Evolutionary conservation across 208 protist genomes (phyloP), one percentile per base, ranked within the genome.

Genomic region (Acanthamoeba polyphaga): DNA sequence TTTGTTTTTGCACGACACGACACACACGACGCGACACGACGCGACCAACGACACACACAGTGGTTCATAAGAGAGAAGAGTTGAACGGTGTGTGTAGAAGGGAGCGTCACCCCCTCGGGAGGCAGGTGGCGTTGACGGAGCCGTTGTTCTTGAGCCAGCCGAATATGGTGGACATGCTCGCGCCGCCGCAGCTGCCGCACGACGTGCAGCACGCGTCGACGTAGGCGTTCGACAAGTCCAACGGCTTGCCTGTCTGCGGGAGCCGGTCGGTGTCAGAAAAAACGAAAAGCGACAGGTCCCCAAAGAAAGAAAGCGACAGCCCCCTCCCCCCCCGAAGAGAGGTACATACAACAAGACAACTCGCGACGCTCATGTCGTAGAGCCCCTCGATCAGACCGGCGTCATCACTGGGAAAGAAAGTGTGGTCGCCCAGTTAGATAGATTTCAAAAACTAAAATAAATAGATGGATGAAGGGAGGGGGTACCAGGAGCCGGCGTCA

Each of bases 131-230:
- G 70, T 78, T 78, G 70, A 78, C 70, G 13, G 32, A 49, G 70
- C 70, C 70, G 70, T 78, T 78, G 70, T 46, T 46, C 70, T 78
- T 34, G 70, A 78, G 70, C 70, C 70, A 78, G 70, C 32, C 9
- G 32, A 78, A 78, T 4, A 78, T 46, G 29, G 3, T 12, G 2
- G 70, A 15, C n/a, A 78, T 34, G 70, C 10, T 19, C 22, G 43
- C 43, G 43, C 43, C 43, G 43, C 13, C 10, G 32, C 70, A 78
- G 10, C 13, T 12, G 32, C 70, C 34, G 34, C 70, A 78, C 10
- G 12, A 9, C 8, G 32, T 6, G 34, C 70, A 78, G 70, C 70
- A 78, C n/a, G 70, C 70, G 9, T n/a, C 15, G 32, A 46, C 29
- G 70, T 78, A 78, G 32, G n/a, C 15, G 15, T 3, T 78, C 22